Base-by-base conservation (phyloP, 1,139 yeast species). In the Suhomyces panamericanus region DNA sequence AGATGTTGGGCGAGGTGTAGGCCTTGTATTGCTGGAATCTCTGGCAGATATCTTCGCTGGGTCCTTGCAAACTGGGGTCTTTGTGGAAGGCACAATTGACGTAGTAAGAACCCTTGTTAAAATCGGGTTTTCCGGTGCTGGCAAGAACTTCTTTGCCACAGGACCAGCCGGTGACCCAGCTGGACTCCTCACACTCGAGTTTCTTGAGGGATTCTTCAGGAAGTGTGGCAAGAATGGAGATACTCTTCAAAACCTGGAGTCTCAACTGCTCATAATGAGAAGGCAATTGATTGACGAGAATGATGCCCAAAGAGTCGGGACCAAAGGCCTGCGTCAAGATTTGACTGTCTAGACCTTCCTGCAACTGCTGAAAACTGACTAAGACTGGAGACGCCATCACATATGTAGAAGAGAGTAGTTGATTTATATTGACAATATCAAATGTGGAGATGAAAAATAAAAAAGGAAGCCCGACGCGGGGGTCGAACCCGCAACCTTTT, bases 81-180 rank as follows among this genome's bases (percentile, higher is more conserved):
- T 66, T 65, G 53, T 74, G 78, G 53, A 81, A 81, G 1, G 82
- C 77, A 62, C 86, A 81, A 54, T 82, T 82, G 43, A 78, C 73
- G 54, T 82, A 82, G 55, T 64, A 82, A 1, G 85, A 80, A 3
- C 87, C 87, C 53, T 82, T 82, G 44, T 72, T 65, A 38, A 55
- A 62, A 55, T 82, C 87, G 0, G 80, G 80, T 35, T 62, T 57
- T 1, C 71, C 75, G 3, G 63, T 55, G 6, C 50, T 40, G 7
- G 63, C 62, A 32, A 82, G 66, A 38, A 62, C 71, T 53, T 82
- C 87, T 46, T 75, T 77, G 0, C 87, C 87, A 38, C 80, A 62
- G n/a, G 86, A 80, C 87, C 87, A 82, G 0, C 87, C 87, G 0
- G 78, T 75, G 6, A 81, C 61, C 78, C 83, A 82, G 49, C 56